Evolutionary conservation across 108 stramenopile species (phyloP).

Genomic region (Pelagomonas calceolata): DNA sequence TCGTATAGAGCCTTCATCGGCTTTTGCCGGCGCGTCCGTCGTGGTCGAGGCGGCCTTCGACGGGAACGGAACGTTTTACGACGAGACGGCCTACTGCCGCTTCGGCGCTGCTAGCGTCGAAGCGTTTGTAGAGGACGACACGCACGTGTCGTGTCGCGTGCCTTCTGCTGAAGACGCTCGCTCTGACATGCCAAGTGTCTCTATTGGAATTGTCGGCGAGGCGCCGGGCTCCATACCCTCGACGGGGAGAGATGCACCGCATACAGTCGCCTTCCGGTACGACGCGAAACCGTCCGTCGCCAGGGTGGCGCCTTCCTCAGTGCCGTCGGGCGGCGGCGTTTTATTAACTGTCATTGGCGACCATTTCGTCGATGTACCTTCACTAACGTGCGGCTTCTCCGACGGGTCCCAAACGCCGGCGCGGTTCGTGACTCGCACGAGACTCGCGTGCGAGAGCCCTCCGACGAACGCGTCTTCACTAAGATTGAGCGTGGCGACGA

Average conservation of each 20-base stretch:
- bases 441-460: background rate
- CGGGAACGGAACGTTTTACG: background rate
- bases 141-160: too few species aligned
- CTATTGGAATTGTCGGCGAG: background rate
- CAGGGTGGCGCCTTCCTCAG: background rate
- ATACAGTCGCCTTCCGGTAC: background rate
- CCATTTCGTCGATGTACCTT: constrained; percentile 5
- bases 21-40: too few species aligned
- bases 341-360: background rate
- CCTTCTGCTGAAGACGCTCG: background rate
- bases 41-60: background rate
- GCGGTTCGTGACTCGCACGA: background rate
- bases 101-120: background rate
- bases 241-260: too few species aligned
- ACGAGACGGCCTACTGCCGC: background rate
- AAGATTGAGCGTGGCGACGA: background rate
- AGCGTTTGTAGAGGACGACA: background rate
- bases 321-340: background rate
- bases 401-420: background rate
- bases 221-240: too few species aligned
- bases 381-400: background rate
- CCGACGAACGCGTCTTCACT: background rate
- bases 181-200: background rate
- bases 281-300: background rate
- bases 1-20: too few species aligned